Evolutionary conservation across 1,139 yeast genomes (phyloP).

Genomic region (Geotrichum citri-aurantii): DNA sequence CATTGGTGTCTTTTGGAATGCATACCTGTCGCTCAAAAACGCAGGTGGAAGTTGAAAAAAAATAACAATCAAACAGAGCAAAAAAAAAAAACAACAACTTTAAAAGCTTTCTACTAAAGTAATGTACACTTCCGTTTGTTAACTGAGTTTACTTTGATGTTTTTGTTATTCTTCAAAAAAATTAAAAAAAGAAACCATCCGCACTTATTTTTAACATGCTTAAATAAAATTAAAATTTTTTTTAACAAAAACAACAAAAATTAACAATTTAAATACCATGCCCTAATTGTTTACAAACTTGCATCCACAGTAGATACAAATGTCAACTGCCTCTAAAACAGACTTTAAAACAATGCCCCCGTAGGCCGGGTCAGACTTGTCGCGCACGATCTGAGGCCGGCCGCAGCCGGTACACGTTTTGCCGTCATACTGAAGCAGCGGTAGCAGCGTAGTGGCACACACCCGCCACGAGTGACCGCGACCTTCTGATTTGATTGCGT

Average conservation of each 20-base stretch:
- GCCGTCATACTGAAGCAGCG: conserved; percentile 12
- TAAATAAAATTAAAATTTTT: too few species aligned
- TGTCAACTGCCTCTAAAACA: conserved; percentile 12
- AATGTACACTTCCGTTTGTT: too few species aligned
- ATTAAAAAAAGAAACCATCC: too few species aligned
- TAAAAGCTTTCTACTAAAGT: neutral
- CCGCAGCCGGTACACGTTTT: conserved; percentile 15
- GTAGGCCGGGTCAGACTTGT: neutral
- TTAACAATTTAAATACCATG: too few species aligned
- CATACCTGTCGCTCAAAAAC: conserved; percentile 55
- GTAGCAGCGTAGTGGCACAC: conserved; percentile 15
- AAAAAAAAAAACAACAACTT: neutral
- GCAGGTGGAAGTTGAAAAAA: conserved; percentile 2
- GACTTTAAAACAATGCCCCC: conserved; percentile 1
- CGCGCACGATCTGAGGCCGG: conserved; percentile 4
- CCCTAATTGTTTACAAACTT: conserved; percentile 12
- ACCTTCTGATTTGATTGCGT: conserved; percentile 8
- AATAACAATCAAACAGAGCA: neutral
- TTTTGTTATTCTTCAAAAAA: neutral
- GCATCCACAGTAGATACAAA: conserved; percentile 18
- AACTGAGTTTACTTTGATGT: too few species aligned
- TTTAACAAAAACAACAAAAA: neutral
- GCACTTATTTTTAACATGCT: too few species aligned
- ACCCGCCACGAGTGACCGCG: conserved; percentile 14
- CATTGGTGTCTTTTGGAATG: conserved; percentile 88